These are phyloP conservation scores for Torulaspora microellipsoides DNA, from an alignment of 805 yeast species.

Conservation along the genomic window DNA sequence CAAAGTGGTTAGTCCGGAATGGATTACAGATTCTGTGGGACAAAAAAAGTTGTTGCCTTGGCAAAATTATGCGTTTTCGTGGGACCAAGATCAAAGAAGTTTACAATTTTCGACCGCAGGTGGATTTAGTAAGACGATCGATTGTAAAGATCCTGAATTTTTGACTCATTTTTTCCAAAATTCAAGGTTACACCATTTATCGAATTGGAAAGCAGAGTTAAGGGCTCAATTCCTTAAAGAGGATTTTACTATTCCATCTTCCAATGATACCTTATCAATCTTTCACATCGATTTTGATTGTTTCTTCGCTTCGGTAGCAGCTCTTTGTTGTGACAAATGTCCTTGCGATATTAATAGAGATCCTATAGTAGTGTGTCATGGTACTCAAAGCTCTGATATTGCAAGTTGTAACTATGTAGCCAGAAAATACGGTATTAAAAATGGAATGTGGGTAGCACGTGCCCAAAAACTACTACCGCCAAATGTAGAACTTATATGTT, in stretches of 20 bases:
- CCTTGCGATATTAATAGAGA: conserved; percentile 39
- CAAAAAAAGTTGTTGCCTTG: conserved; percentile 52
- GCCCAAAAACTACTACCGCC: conserved; percentile 66
- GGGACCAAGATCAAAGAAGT: conserved; percentile 52
- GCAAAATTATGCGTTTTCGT: conserved; percentile 57
- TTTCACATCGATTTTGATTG: conserved; percentile 92
- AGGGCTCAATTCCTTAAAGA: conserved; percentile 52
- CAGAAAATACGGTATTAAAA: conserved; percentile 65
- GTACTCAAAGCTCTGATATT: conserved; percentile 56
- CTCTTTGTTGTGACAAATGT: conserved; percentile 50
- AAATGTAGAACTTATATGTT: conserved; percentile 41
- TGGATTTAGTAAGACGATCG: conserved; percentile 27
- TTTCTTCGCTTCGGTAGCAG: conserved; percentile 85
- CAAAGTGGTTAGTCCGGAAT: conserved; percentile 74
- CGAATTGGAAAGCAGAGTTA: conserved; percentile 79
- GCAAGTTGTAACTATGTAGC: conserved; percentile 93
- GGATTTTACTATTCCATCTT: conserved; percentile 35
- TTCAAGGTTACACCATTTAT: conserved; percentile 83
- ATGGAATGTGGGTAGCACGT: conserved; percentile 84
- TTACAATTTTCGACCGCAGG: conserved; percentile 24
- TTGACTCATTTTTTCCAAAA: conserved; percentile 65
- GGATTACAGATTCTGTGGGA: conserved; percentile 69
- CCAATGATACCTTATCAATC: conserved; percentile 34
- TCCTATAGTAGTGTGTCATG: conserved; percentile 60
- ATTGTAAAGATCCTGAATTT: conserved; percentile 76